These are phyloP conservation scores for Canavalia gladiata DNA, from an alignment of 306 rosid genomes.

Conservation along the genomic window DNA sequence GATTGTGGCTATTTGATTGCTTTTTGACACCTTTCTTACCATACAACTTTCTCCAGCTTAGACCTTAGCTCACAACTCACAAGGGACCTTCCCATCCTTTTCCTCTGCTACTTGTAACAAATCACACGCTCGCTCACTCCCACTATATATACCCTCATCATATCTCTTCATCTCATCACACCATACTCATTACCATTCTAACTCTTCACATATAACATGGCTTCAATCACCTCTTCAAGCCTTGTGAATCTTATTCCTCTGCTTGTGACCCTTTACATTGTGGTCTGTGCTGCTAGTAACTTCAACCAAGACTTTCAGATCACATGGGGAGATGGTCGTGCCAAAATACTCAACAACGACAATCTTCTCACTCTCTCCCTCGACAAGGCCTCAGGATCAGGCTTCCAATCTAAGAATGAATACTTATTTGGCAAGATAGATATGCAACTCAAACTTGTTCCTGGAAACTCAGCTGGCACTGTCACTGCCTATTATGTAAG, in stretches of 20 bases:
- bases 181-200: neutral
- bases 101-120: constrained; percentile 1
- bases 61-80: neutral
- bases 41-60: constrained; percentile 39
- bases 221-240: neutral
- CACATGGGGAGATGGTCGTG: constrained; percentile 80
- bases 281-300: constrained; percentile 47
- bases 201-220: constrained; percentile 17
- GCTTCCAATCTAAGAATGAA: constrained; percentile 65
- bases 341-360: constrained; percentile 53
- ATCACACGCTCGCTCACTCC: neutral
- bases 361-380: constrained; percentile 67
- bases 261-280: constrained; percentile 24
- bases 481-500: constrained; percentile 81
- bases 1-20: no score
- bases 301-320: constrained; percentile 64
- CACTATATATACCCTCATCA: neutral
- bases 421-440: constrained; percentile 69
- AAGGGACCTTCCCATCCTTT: constrained; percentile 25
- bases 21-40: constrained; percentile 29
- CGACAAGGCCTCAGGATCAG: constrained; percentile 81
- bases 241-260: constrained; percentile 12
- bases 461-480: constrained; percentile 80
- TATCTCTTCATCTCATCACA: neutral
- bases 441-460: constrained; percentile 74